Evolutionary conservation across 805 yeast species (phyloP).

Genomic region (Saturnispora silvae): DNA sequence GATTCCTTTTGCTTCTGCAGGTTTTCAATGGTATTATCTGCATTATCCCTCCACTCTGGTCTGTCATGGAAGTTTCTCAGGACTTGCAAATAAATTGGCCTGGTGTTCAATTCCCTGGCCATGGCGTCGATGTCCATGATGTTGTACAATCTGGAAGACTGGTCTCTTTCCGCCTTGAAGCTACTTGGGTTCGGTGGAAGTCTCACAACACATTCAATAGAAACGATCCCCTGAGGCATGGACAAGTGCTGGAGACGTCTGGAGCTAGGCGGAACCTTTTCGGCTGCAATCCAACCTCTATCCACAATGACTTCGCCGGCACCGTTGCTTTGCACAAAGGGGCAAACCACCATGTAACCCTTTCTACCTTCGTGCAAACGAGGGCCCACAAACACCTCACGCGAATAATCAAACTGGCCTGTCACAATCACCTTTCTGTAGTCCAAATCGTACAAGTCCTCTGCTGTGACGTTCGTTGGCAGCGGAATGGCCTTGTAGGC

Average conservation of each 20-base stretch:
- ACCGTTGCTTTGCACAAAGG: slow-evolving; percentile 64
- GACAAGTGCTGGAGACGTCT: slow-evolving; percentile 59
- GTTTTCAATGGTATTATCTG: slow-evolving; percentile 8
- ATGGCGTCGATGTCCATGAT: slow-evolving; percentile 75
- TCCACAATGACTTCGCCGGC: slow-evolving; percentile 73
- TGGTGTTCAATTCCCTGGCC: slow-evolving; percentile 55
- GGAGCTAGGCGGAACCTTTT: slow-evolving; percentile 42
- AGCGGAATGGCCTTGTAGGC: slow-evolving; percentile 62
- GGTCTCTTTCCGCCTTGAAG: slow-evolving; percentile 59
- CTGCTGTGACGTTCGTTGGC: slow-evolving; percentile 57
- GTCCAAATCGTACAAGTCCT: slow-evolving; percentile 59
- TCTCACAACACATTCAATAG: slow-evolving; percentile 64
- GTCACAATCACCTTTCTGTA: slow-evolving; percentile 66
- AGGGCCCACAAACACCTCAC: slow-evolving; percentile 91
- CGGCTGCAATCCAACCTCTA: slow-evolving; percentile 86
- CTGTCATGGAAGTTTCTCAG: slow-evolving; percentile 57
- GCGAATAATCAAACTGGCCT: slow-evolving; percentile 73
- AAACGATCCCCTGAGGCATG: slow-evolving; percentile 61
- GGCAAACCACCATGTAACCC: slow-evolving; percentile 77
- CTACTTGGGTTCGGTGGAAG: slow-evolving; percentile 52
- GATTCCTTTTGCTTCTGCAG: slow-evolving; percentile 1
- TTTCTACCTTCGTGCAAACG: slow-evolving; percentile 58
- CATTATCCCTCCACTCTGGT: slow-evolving; percentile 31
- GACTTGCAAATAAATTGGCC: slow-evolving; percentile 71
- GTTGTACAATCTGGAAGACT: slow-evolving; percentile 59